phyloP scores from a whole-genome alignment of 2,329 filamentous ascomycete species.

The Colletotrichum sp. region DNA sequence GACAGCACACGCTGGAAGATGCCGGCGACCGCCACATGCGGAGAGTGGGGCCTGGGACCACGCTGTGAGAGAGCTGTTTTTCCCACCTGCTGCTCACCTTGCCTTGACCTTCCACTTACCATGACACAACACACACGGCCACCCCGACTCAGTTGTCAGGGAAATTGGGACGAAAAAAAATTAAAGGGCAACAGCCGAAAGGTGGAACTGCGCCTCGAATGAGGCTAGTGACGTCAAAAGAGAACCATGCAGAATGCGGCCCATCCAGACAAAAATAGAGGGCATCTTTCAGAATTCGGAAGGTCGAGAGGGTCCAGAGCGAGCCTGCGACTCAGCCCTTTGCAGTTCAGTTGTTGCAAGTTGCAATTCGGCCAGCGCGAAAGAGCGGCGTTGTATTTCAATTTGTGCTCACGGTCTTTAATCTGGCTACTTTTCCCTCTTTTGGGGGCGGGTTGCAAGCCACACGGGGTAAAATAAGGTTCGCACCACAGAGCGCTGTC shows the following conservation, averaged over 20 bases:
- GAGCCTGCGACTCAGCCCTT: background rate
- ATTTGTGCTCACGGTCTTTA: background rate
- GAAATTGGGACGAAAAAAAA: background rate
- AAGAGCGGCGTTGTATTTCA: background rate
- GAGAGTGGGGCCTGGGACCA: background rate
- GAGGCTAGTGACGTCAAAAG: conserved; percentile 8
- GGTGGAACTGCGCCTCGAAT: background rate
- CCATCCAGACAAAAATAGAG: conserved; percentile 1
- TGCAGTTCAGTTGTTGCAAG: background rate
- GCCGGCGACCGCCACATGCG: conserved; percentile 12
- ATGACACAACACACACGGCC: background rate
- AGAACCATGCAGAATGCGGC: background rate
- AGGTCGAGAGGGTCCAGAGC: background rate
- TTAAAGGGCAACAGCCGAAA: background rate
- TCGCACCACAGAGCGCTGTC: background rate
- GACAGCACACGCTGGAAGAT: background rate
- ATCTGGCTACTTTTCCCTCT: background rate
- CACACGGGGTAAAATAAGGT: background rate
- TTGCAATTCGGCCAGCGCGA: background rate
- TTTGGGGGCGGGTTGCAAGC: background rate
- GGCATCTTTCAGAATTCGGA: background rate
- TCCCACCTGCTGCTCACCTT: background rate
- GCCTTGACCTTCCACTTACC: background rate
- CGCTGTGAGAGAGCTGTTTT: background rate
- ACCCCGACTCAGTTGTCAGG: conserved; percentile 5